Evolutionary conservation across 2,329 filamentous ascomycete genomes (phyloP).

Genomic region (Diaporthe citriasiana): DNA sequence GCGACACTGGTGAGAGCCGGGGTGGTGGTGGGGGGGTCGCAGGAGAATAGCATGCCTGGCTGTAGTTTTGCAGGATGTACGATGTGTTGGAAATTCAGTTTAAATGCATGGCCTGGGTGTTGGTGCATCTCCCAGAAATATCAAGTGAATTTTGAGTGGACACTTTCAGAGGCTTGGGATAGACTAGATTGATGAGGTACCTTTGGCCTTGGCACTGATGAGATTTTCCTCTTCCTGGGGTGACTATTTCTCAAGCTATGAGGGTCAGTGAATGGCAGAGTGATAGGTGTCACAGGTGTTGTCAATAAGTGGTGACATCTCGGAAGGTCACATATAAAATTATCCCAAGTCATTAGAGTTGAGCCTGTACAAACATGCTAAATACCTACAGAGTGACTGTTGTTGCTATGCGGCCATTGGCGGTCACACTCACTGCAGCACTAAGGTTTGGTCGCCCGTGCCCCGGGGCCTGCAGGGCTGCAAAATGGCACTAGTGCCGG

Average conservation of each 20-base stretch:
- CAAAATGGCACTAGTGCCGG: slow-evolving; percentile 33
- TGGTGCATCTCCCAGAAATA: slow-evolving; percentile 17
- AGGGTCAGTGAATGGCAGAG: neutral
- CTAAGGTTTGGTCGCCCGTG: neutral
- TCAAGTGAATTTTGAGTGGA: neutral
- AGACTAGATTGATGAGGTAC: slow-evolving; percentile 40
- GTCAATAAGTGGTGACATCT: neutral
- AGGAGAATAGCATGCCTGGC: slow-evolving; percentile 20
- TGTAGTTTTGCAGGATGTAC: slow-evolving; percentile 19
- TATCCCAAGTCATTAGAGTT: neutral
- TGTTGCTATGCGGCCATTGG: neutral
- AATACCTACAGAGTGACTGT: neutral
- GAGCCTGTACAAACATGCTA: neutral
- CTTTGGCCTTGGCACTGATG: neutral
- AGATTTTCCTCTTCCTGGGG: neutral
- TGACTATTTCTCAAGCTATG: neutral
- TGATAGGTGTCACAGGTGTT: neutral
- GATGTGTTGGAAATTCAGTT: slow-evolving; percentile 25
- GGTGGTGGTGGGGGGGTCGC: neutral
- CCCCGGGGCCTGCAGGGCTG: slow-evolving; percentile 14
- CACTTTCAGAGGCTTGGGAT: slow-evolving; percentile 13
- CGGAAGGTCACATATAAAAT: neutral
- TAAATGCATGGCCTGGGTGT: slow-evolving; percentile 38
- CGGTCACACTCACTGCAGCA: slow-evolving; percentile 5
- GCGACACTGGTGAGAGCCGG: neutral